Conservation (phyloP, 2,329 filamentous ascomycete genomes). For the Phyllosticta citriasiana region DNA sequence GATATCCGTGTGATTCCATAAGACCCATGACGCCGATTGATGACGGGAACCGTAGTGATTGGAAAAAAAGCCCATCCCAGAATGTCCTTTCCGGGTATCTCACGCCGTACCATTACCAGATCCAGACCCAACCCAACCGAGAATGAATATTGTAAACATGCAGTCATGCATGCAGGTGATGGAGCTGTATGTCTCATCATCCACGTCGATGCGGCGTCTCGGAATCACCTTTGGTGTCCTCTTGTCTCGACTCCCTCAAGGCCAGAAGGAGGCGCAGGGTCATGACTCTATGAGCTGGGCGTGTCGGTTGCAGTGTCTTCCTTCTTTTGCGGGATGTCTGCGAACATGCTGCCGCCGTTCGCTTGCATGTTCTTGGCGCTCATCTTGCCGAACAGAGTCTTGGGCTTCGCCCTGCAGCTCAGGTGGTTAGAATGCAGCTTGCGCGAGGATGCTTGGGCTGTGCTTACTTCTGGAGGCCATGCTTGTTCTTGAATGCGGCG, state of each 20-base stretch:
- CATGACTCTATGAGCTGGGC: neutral
- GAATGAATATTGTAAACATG: neutral
- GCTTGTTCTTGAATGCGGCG: constrained; percentile 68
- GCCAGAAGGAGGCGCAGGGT: neutral
- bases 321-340: constrained; percentile 19
- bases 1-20: neutral
- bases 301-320: neutral
- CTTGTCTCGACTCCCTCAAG: neutral
- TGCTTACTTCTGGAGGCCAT: constrained; percentile 58
- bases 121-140: constrained; percentile 3
- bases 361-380: constrained; percentile 30
- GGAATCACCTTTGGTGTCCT: neutral
- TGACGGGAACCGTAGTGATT: constrained; percentile 4
- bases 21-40: neutral
- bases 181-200: neutral
- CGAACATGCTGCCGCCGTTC: constrained; percentile 23
- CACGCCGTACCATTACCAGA: constrained; percentile 8
- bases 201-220: neutral
- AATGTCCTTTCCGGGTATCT: constrained; percentile 11
- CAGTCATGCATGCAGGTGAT: neutral
- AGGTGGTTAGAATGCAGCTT: neutral
- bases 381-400: constrained; percentile 33
- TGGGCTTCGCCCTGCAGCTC: constrained; percentile 25
- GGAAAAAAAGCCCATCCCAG: constrained; percentile 6
- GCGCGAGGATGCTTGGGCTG: neutral